phyloP scores from a whole-genome alignment of 306 rosid genomes.

The Quercus alba region DNA sequence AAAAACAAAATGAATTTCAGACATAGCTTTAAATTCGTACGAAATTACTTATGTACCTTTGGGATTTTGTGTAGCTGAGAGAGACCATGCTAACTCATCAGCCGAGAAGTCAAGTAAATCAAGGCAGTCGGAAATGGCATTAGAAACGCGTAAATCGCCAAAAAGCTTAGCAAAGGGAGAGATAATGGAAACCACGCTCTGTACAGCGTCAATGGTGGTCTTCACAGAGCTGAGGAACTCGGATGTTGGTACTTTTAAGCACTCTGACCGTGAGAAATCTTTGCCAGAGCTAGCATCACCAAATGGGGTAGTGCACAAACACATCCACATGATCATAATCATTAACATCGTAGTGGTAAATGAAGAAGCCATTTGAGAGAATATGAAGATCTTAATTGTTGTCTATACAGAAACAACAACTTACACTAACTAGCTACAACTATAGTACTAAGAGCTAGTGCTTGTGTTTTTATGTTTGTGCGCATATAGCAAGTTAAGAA shows the following conservation, averaged over 20 bases:
- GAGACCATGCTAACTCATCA: conserved; percentile 51
- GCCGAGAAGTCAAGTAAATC: conserved; percentile 61
- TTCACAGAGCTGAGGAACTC: conserved; percentile 36
- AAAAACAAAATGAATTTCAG: not conserved
- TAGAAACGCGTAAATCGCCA: conserved; percentile 48
- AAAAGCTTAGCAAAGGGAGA: conserved; percentile 33
- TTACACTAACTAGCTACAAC: not conserved
- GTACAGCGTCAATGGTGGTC: conserved; percentile 26
- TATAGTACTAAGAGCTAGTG: not conserved
- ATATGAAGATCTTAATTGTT: not conserved
- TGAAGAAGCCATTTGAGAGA: conserved; percentile 30
- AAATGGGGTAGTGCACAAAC: not conserved
- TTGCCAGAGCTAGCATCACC: not conserved
- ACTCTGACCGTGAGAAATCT: conserved; percentile 5
- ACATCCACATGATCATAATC: not conserved
- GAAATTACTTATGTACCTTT: conserved; percentile 31
- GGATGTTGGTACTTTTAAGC: conserved; percentile 43
- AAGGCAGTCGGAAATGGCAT: conserved; percentile 67
- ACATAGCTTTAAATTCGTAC: not conserved
- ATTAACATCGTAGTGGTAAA: conserved; percentile 3
- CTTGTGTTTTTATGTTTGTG: no score
- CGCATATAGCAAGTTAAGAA: not conserved
- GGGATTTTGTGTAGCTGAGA: conserved; percentile 53
- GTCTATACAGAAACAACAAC: not conserved
- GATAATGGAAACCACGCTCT: conserved; percentile 43